phyloP scores from a whole-genome alignment of 2,329 filamentous ascomycete species.

The Harringtonia lauricola region DNA sequence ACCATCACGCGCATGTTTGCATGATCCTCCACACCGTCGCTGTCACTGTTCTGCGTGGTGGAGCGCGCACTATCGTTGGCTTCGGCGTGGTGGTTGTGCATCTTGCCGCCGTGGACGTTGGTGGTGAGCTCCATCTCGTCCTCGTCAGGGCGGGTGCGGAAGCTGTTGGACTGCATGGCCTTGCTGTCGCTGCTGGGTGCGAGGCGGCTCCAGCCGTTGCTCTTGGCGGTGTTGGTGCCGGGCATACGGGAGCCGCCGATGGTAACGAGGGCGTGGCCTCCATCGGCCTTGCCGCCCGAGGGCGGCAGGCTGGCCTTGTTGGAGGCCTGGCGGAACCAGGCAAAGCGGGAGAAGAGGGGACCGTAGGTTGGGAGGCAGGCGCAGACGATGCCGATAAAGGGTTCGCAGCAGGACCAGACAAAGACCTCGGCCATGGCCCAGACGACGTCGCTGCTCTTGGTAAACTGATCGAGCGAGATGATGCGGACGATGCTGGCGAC shows the following conservation, averaged over 20 bases:
- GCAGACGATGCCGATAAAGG: background rate
- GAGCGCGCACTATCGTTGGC: background rate
- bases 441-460: background rate
- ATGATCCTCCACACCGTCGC: background rate
- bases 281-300: background rate
- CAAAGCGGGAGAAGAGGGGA: background rate
- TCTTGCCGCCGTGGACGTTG: background rate
- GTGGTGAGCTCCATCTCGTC: background rate
- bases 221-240: background rate
- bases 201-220: background rate
- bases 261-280: background rate
- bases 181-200: too few relatives aligned
- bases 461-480: background rate
- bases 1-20: background rate
- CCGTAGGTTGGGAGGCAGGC: slow-evolving; percentile 1
- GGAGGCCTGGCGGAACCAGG: background rate
- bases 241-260: background rate
- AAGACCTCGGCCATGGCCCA: slow-evolving; percentile 2
- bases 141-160: background rate
- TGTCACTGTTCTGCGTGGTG: background rate
- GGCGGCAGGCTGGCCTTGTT: background rate
- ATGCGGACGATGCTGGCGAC: background rate
- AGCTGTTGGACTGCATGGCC: background rate
- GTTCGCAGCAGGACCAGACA: slow-evolving; percentile 2
- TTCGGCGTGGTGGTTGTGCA: background rate